Base-by-base conservation (phyloP, 2,329 filamentous ascomycete species). In the Microcyclospora tardicrescens region DNA sequence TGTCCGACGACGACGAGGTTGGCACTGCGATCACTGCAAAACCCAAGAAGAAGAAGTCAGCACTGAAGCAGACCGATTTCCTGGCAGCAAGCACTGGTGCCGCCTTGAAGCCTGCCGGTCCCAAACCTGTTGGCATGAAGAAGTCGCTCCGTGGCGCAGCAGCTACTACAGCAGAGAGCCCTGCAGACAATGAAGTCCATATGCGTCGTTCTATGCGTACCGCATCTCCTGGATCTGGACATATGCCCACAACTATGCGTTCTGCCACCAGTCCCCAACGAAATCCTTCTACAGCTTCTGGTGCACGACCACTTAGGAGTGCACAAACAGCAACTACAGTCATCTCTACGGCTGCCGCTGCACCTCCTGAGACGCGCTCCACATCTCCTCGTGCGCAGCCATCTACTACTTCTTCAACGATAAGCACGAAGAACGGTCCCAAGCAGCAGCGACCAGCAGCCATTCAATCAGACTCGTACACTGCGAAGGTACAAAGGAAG, bases 111-210 rank as follows among this genome's bases (percentile, higher is more conserved):
- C 12, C 30, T 15, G 14, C 12, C 10, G 30, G 30, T 4, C 12
- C 30, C 19, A 61, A 62, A 42, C 59, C 63, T 12, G 58, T 61
- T 5, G 43, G 68, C 51, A 62, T 62, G 46, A 65, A 65, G 44
- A 57, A 48, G 5, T 53, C 61, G 49, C 51, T 57, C 27, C 41
- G 48, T 15, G 42, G 50, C 13, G 40, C 51, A 2, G 53, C 53
- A 16, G 43, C 53, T 8, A 35, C 43, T n/a, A 41, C 49, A 19
- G 41, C 38, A 4, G 31, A 43, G 8, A 41, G 37, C 10, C 16
- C 45, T 9, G 36, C 37, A 2, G 43, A 51, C 29, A 35, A 36
- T 24, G 51, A 51, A 10, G 46, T 53, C 4, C 56, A 56, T 30
- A 55, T 64, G 52, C 58, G 56, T 14, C 55, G 56, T 32, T 60